phyloP scores from a whole-genome alignment of 176 grass and related monocot genomes.

The Oryza meridionalis region DNA sequence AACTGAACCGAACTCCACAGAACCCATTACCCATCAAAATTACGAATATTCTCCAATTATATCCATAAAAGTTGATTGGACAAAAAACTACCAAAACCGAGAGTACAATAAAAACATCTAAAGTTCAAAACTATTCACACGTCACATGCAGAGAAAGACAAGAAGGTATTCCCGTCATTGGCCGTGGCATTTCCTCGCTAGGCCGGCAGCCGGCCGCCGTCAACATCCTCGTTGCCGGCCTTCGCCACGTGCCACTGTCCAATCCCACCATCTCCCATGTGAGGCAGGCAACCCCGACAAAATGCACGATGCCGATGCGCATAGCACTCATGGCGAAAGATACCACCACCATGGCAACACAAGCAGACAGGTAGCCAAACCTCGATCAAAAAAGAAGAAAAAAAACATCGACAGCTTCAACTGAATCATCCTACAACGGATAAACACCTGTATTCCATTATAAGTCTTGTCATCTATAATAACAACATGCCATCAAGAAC shows the following conservation, averaged over 20 bases:
- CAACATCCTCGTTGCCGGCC: conserved; percentile 13
- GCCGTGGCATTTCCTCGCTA: background rate
- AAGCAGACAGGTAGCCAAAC: conserved; percentile 18
- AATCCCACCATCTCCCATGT: conserved; percentile 21
- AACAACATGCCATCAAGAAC: conserved; percentile 47
- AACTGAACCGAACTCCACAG: background rate
- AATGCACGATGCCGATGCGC: conserved; percentile 9
- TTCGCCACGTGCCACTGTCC: conserved; percentile 13
- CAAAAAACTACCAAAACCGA: background rate
- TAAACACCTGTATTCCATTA: conserved; percentile 46
- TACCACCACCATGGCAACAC: background rate
- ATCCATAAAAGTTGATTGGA: background rate
- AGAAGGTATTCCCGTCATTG: background rate
- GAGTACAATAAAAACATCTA: background rate
- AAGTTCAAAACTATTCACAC: background rate
- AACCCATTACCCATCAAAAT: background rate
- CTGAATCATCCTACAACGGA: conserved; percentile 11
- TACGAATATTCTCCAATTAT: background rate
- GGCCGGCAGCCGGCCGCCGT: background rate
- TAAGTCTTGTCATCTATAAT: conserved; percentile 36
- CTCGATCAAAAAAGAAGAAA: background rate
- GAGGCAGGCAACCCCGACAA: conserved; percentile 29
- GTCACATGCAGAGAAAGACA: background rate
- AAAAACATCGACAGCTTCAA: background rate
- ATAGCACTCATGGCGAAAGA: background rate